Percentiles rank a stretch among this genome's conserved stretches.
These are phyloP conservation scores for Castanopsis chinensis DNA, from an alignment of 306 rosid genomes.

Conservation along the genomic window DNA sequence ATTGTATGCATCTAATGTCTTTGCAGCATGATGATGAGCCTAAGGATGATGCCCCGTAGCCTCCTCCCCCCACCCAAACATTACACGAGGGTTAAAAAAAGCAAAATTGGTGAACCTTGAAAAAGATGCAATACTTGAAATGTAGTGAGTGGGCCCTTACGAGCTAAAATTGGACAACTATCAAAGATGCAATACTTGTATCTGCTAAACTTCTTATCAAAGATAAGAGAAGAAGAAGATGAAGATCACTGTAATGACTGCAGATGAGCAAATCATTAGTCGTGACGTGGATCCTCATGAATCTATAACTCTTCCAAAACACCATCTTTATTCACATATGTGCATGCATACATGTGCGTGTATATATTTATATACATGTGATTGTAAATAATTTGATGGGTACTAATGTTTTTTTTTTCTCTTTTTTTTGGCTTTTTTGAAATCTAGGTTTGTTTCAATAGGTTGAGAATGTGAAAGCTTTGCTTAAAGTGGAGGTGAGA, in stretches of 20 bases:
- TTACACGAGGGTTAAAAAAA: too few relatives aligned
- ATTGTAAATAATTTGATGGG: neutral
- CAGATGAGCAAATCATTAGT: conserved; percentile 71
- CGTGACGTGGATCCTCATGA: conserved; percentile 90
- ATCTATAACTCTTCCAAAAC: conserved; percentile 55
- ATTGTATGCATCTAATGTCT: too few relatives aligned
- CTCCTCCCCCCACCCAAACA: too few relatives aligned
- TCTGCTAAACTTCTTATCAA: too few relatives aligned
- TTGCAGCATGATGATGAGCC: too few relatives aligned
- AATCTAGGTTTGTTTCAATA: conserved; percentile 13
- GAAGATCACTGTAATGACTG: conserved; percentile 94
- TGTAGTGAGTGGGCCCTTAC: too few relatives aligned
- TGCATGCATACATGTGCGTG: neutral
- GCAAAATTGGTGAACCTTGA: too few relatives aligned
- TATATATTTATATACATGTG: neutral
- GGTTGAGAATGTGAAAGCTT: conserved; percentile 92
- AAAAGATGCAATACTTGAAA: too few relatives aligned
- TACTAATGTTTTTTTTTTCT: neutral
- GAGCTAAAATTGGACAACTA: too few relatives aligned
- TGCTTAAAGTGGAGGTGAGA: conserved; percentile 93
- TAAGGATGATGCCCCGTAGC: too few relatives aligned
- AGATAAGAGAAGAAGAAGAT: conserved; percentile 33
- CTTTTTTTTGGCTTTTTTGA: conserved; percentile 6
- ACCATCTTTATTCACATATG: neutral
- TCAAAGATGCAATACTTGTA: too few relatives aligned